These are phyloP conservation scores for Hermanozyma aechmeae DNA, from an alignment of 805 yeast species.

Conservation along the genomic window DNA sequence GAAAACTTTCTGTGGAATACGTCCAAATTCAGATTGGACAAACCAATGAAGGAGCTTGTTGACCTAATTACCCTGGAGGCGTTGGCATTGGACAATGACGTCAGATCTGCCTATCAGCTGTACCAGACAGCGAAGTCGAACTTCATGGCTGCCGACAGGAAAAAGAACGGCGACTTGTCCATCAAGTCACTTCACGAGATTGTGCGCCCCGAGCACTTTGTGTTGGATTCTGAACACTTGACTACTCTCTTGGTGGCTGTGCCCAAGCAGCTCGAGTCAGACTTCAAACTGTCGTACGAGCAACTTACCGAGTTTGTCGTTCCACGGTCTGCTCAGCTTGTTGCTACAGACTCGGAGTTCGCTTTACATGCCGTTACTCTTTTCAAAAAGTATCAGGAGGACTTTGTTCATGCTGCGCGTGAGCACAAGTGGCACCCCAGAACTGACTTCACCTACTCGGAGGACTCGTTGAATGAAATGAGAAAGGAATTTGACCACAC, in stretches of 20 bases:
- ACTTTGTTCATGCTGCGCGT: constrained; percentile 62
- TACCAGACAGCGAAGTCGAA: constrained; percentile 80
- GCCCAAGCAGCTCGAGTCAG: constrained; percentile 54
- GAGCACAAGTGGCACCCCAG: constrained; percentile 89
- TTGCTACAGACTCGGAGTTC: constrained; percentile 69
- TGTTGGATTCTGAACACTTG: constrained; percentile 77
- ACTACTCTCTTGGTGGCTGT: constrained; percentile 83
- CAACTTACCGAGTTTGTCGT: constrained; percentile 72
- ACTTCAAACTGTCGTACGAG: constrained; percentile 68
- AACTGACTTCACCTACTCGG: constrained; percentile 75
- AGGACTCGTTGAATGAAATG: constrained; percentile 60
- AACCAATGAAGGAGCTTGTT: constrained; percentile 69
- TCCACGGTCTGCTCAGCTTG: constrained; percentile 74
- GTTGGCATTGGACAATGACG: constrained; percentile 74
- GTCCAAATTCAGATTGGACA: constrained; percentile 77
- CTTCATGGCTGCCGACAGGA: constrained; percentile 81
- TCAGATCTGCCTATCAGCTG: constrained; percentile 60
- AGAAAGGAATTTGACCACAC: constrained; percentile 75
- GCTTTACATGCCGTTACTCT: constrained; percentile 68
- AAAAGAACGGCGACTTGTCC: constrained; percentile 87
- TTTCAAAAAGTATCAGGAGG: constrained; percentile 71
- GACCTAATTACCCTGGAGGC: constrained; percentile 68
- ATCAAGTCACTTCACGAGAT: constrained; percentile 85
- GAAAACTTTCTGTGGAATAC: constrained; percentile 82
- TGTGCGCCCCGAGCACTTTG: constrained; percentile 76